These are phyloP conservation scores for Eimeria tenella DNA, from an alignment of 169 alveolate genomes.

Conservation along the genomic window DNA sequence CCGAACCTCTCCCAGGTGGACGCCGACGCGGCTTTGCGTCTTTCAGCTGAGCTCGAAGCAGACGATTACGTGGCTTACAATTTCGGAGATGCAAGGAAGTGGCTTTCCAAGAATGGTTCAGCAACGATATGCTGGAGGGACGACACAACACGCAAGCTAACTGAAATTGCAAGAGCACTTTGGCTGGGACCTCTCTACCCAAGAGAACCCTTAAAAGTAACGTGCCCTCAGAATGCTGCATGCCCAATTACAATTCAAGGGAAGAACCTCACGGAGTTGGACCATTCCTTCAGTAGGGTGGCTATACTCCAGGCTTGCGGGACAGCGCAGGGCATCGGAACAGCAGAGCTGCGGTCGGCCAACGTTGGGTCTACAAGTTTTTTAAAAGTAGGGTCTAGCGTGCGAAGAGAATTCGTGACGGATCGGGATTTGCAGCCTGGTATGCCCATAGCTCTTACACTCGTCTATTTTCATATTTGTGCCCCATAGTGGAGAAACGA, in stretches of 20 bases:
- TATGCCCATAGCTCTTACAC: not conserved
- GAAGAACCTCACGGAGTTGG: conserved; percentile 42
- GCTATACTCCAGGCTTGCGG: conserved; percentile 70
- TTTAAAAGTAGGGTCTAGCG: not conserved
- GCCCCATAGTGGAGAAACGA: too few species aligned
- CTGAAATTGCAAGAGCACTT: not conserved
- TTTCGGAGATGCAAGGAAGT: conserved; percentile 13
- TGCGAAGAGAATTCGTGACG: not conserved
- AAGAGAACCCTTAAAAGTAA: not conserved
- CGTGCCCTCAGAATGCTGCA: conserved; percentile 32
- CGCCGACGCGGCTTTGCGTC: not conserved
- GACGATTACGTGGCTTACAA: not conserved
- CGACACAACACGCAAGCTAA: not conserved
- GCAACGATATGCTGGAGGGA: conserved; percentile 68
- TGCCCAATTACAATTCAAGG: conserved; percentile 47
- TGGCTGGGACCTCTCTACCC: conserved; percentile 69
- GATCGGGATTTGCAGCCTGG: conserved; percentile 53
- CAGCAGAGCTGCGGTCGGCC: conserved; percentile 48
- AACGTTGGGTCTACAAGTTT: conserved; percentile 41
- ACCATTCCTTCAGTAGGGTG: conserved; percentile 71
- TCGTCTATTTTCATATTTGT: too few species aligned
- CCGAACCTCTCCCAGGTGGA: not conserved
- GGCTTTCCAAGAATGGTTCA: conserved; percentile 51
- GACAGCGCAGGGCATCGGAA: conserved; percentile 60
- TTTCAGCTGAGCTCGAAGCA: not conserved